A percentile compares a stretch with the other conserved stretches of the same genome.
Conservation (phyloP, 2,329 filamentous ascomycete species). For the Chrysoporthe deuterocubensis region DNA sequence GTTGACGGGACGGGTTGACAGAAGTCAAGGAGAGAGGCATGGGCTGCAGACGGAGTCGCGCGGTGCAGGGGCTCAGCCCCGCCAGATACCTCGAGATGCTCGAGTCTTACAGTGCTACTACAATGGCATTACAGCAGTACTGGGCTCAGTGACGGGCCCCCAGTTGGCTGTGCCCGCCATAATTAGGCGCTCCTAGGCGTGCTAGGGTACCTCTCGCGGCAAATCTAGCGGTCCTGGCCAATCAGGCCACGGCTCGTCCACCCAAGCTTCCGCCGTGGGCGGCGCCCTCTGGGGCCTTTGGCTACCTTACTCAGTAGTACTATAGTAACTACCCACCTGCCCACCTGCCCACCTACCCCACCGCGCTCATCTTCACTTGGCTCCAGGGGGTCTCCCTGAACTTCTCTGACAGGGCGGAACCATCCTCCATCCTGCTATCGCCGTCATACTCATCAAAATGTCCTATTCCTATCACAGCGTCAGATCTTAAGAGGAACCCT, state of each 20-base stretch:
- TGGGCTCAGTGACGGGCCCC: too few relatives aligned
- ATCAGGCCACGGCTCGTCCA: neutral
- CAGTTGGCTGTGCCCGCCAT: neutral
- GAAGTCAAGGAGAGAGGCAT: neutral
- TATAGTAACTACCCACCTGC: neutral
- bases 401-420: neutral
- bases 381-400: neutral
- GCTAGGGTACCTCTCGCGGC: neutral
- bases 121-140: too few relatives aligned
- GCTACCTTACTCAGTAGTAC: neutral
- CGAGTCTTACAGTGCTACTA: too few relatives aligned
- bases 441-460: neutral
- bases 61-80: neutral
- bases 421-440: neutral
- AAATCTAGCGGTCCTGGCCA: neutral
- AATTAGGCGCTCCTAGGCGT: neutral
- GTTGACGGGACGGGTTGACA: neutral
- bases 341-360: neutral
- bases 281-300: neutral
- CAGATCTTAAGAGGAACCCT: neutral
- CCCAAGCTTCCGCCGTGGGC: neutral
- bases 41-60: neutral
- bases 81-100: neutral
- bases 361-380: neutral
- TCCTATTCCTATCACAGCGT: conserved; percentile 4